Base-by-base conservation (phyloP, 2,329 filamentous ascomycete species). In the Neoscytalidium dimidiatum region DNA sequence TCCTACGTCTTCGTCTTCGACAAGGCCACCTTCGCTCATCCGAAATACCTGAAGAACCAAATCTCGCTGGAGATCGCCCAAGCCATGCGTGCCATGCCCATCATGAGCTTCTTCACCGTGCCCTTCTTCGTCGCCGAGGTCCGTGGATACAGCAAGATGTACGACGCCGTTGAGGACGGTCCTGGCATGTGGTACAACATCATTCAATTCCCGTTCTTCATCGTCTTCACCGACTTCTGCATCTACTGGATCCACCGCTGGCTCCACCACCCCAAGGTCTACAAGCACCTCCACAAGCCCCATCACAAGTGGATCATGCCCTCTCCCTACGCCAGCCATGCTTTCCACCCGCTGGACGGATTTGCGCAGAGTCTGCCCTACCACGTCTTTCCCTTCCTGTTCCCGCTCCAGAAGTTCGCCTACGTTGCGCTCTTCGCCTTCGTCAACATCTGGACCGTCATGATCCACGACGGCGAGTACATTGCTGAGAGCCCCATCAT, bases 261-360 rank as follows among this genome's bases (percentile, higher is more conserved):
- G 65, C 85, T 96, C 67, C 93, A 97, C 80, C 89, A 93, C 79
- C 91, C 91, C 17, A 74, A 80, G 52, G 76, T 95, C 71, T 98
- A 98, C 86, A 96, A 94, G 83, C 83, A 84, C 70, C 85, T 97
- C 57, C 94, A 98, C 86, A 98, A 98, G 87, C 90, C 93, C 69
- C 94, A 98, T 81, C 94, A 98, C 88, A 97, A 97, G 83, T 98
- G 94, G 94, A 97, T 98, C 80, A 96, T 97, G 92, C 94, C 94
- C 3, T 96, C 92, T 3, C 94, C 94, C 0, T 97, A 88, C 77
- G 94, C 94, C 46, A 93, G 90, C 71, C 91, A 97, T 75, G 94
- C 94, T 65, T 98, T 98, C 86, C 93, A 98, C 82, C 94, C 94
- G 0, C 77, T 97, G 61, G 94, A 98, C 75, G 94, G 94, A 74